Evolutionary conservation across 768 basidiomycete genomes (phyloP), one percentile per base, ranked within the genome.

Genomic region (Rhodotorula diobovata): DNA sequence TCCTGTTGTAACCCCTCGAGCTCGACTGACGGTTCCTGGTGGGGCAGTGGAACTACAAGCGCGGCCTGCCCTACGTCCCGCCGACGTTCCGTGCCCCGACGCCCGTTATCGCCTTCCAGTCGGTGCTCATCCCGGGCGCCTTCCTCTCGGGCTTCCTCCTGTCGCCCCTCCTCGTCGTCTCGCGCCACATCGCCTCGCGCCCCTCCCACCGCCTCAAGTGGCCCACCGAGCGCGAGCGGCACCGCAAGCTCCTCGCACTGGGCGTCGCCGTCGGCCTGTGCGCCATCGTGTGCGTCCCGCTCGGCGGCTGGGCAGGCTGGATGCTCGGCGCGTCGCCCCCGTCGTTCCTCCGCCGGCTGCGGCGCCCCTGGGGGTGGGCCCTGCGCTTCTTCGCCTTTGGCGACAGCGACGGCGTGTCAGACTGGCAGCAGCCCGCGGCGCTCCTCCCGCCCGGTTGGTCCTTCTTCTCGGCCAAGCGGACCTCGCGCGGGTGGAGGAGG

Each of bases 271-370:
- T 83, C 39, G 91, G 92, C 41, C 83, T 90, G 6, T 80, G 88
- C 51, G 80, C 93, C 68, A 87, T 96, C 76, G 86, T 96, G 37
- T 87, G 85, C 18, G 89, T 90, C 1, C 81, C 93, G 35, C 87
- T 98, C 61, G 96, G 94, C 20, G 84, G 89, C 51, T 99, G 96
- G 96, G 88, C 90, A n/a, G 86, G 87, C 71, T 93, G 88, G 85
- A 77, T 93, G 48, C 80, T 93, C 8, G 86, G 90, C 73, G 92
- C 92, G 10, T 66, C 67, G 12, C 63, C 54, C 50, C 58, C 58
- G 15, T n/a, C n/a, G 28, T 45, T 59, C 41, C 20, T 45, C 10
- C 58, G 58, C 25, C 58, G 58, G 8, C 48, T 76, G 0, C 69
- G 70, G 1, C 67, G 54, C n/a, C 77, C 78, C 2, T 78, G 78